A percentile compares a stretch with the other conserved stretches of the same genome.
phyloP scores from a whole-genome alignment of 2,329 filamentous ascomycete genomes.

The Talaromyces sp. region DNA sequence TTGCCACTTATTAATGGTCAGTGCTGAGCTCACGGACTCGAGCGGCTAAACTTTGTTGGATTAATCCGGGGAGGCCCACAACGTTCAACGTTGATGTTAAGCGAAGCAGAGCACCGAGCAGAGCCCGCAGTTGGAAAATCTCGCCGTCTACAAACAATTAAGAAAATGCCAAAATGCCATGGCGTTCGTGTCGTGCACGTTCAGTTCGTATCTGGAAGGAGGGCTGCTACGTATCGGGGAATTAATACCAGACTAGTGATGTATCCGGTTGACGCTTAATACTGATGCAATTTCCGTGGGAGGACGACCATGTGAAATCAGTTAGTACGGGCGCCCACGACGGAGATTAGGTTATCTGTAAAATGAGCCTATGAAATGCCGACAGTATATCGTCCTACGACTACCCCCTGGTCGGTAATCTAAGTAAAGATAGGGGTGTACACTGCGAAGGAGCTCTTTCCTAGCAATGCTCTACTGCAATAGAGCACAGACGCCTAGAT shows the following conservation, averaged over 20 bases:
- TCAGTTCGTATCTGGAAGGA: neutral
- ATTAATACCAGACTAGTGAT: neutral
- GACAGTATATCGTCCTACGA: neutral
- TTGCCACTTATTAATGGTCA: neutral
- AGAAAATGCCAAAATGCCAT: neutral
- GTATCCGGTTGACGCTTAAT: neutral
- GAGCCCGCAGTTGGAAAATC: neutral
- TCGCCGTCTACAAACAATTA: neutral
- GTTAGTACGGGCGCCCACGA: too few species aligned
- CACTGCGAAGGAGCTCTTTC: neutral
- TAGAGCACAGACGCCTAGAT: neutral
- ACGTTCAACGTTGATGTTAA: neutral
- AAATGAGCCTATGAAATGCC: neutral
- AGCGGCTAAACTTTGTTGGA: neutral
- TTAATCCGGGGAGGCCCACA: neutral
- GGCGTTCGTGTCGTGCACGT: neutral
- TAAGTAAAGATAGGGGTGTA: neutral
- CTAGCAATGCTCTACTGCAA: neutral
- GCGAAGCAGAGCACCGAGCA: neutral
- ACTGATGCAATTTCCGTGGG: neutral
- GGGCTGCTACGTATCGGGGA: neutral
- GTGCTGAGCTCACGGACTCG: slow-evolving; percentile 1
- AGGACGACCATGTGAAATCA: neutral
- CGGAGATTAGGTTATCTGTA: neutral
- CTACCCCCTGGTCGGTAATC: too few species aligned